Base-by-base conservation (phyloP, 1,284 basidiomycete genomes). In the Melampsora larici-populina region DNA sequence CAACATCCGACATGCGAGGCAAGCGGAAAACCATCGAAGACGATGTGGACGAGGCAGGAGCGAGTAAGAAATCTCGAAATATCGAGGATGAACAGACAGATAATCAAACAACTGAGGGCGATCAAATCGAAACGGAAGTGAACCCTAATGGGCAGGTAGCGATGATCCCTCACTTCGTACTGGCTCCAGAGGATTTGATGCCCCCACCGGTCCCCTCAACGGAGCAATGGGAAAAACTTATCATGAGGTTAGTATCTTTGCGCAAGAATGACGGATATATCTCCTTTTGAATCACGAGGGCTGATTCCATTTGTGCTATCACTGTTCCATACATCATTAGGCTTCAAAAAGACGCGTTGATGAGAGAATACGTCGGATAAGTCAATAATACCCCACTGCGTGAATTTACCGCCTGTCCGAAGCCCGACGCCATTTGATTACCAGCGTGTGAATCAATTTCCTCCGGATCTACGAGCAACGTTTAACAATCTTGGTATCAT, bases 121-220 rank as follows among this genome's bases (percentile, higher is more conserved):
- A 68, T 55, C 51, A 76, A 68, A 15, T 43, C 8, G 17, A 31
- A 29, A 18, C 49, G 2, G 51, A 76, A 18, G n/a, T 26, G 11
- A 55, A 24, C 29, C 26, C 26, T 67, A 21, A 31, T 36, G 15
- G 64, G 31, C 18, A 55, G 26, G 65, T n/a, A 36, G 49, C 36
- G 2, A 24, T n/a, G 60, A 76, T 58, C 9, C 26, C 66, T 26
- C 24, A 26, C 33, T 51, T 76, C 26, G 65, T 76, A 8, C 67
- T 76, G 17, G 73, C 70, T 40, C 67, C 66, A 18, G 67, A 68
- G 5, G 67, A 70, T 43, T 60, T 77, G 79, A 80, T 51, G 78
- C 83, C 76, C 11, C 94, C 75, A 36, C 66, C 55, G 18, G 75
- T 77, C 4, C 75, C 75, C 24, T 48, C 51, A 33, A 29, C 51